Evolutionary conservation across 495 filamentous ascomycete genomes (phyloP).

Genomic region (Hypoxylon lenormandii): DNA sequence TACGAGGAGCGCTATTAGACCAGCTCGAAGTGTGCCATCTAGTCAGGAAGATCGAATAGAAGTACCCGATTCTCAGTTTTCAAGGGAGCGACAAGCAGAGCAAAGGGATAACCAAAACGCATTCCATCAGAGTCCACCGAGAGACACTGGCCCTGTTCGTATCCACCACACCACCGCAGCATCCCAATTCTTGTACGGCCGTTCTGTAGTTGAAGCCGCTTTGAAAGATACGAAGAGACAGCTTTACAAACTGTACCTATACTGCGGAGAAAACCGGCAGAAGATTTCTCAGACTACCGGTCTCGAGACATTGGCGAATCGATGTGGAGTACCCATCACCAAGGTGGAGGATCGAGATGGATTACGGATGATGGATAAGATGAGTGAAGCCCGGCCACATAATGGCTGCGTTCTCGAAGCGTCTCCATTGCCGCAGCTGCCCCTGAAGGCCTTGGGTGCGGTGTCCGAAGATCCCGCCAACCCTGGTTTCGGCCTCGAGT

Average conservation of each 20-base stretch:
- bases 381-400: conserved; percentile 84
- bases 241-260: conserved; percentile 86
- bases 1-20: neutral
- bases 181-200: conserved; percentile 91
- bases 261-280: conserved; percentile 65
- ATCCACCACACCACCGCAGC: conserved; percentile 86
- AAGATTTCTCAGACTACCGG: conserved; percentile 53
- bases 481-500: conserved; percentile 66
- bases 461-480: conserved; percentile 56
- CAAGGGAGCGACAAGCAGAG: neutral
- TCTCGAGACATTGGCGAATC: conserved; percentile 70
- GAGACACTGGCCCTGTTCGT: conserved; percentile 59
- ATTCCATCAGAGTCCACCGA: neutral
- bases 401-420: conserved; percentile 91
- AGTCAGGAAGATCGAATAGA: neutral
- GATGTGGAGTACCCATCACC: conserved; percentile 65
- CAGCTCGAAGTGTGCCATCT: neutral
- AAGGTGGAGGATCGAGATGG: conserved; percentile 62
- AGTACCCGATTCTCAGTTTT: neutral
- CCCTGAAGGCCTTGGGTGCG: conserved; percentile 69
- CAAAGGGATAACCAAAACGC: neutral
- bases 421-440: conserved; percentile 80
- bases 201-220: conserved; percentile 82
- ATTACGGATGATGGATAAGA: conserved; percentile 79
- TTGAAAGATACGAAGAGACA: conserved; percentile 74